Base-by-base conservation (phyloP, 371 early-diverging fungal species). In the Sporodiniella umbellata region DNA sequence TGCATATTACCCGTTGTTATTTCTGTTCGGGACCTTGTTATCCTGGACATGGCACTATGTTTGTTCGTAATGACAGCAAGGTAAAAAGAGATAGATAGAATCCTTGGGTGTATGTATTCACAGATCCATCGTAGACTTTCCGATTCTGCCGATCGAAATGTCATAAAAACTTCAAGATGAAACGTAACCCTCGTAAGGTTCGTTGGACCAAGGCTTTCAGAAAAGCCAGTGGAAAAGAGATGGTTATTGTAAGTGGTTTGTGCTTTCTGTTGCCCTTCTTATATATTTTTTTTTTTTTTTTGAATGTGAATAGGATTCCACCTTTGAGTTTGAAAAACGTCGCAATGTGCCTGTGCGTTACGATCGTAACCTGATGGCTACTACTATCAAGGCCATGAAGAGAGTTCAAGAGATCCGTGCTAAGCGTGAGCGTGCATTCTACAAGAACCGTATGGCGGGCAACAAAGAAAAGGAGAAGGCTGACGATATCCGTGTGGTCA, bases 121-220 rank as follows among this genome's bases (percentile, higher is more conserved):
- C n/a, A n/a, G n/a, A n/a, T n/a, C n/a, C n/a, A n/a, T 49, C 53
- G 10, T 77, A 86, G 87, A 83, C 86, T 23, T 99, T 99, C 78
- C 87, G 94, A 47, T 98, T 99, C 79, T 99, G 99, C 70, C 86
- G 98, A 67, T 96, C 98, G 45, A 99, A 99, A 84, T 99, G 99
- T 81, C 93, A 93, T 80, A 94, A 93, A 73, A 95, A 96, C 81
- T 99, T 99, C 79, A 99, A 99, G 74, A 93, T 94, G 90, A 98
- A 99, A 89, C 90, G 98, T 59, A 99, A 99, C 81, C 99, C 99
- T 48, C 85, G 99, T 67, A 99, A 98, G 86, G 93, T 97, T 54
- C 83, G 87, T 62, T 99, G 99, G 99, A 99, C 99, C 44, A 99
- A 98, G 86, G 96, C 99, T 18, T 98, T 95, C 89, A 84, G 99